Base-by-base conservation (phyloP, 1,284 basidiomycete genomes). In the Phellopilus nigrolimitatus region DNA sequence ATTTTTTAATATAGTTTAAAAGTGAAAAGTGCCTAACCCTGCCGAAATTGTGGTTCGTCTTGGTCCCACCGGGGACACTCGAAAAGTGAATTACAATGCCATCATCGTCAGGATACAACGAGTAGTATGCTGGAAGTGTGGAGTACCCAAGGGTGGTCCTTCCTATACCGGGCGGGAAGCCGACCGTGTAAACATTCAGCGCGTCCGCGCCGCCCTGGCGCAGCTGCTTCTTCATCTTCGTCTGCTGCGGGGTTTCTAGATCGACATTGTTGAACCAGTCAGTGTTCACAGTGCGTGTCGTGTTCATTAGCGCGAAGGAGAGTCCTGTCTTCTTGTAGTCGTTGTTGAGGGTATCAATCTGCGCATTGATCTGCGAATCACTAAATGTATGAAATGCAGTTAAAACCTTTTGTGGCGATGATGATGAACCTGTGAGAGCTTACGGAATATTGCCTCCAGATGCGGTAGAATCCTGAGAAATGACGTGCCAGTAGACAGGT, bases 121-220 rank as follows among this genome's bases (percentile, higher is more conserved):
- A 22, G 60, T 74, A 78, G 56, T 64, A 60, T 3, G 61, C 68
- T 15, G 75, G 78, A 68, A 79, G 79, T 22, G 74, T 75, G 4
- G 74, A 63, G 55, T 77, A 80, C 15, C 74, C 74, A 21, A 78
- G 70, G 12, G 78, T 68, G 22, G 73, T 71, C 22, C 56, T 60
- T 56, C 66, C 69, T 44, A 64, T 52, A 30, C 65, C 67, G 44
- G 66, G 64, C 39, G 43, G 61, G 59, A 71, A 71, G 15, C 70
- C 71, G 42, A 79, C 76, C 31, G 69, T 69, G 68, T 79, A 80
- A 34, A 80, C 66, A 58, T 80, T 80, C 53, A 80, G 69, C 27
- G 64, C 68, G 25, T 64, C 62, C 3, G 63, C 67, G 21, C 65
- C 68, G 37, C 78, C 77, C 45, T 66, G 55, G 38, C 74, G 70